Conservation (phyloP, 176 grass and related monocot species). For the Bonia amplexicaulis region DNA sequence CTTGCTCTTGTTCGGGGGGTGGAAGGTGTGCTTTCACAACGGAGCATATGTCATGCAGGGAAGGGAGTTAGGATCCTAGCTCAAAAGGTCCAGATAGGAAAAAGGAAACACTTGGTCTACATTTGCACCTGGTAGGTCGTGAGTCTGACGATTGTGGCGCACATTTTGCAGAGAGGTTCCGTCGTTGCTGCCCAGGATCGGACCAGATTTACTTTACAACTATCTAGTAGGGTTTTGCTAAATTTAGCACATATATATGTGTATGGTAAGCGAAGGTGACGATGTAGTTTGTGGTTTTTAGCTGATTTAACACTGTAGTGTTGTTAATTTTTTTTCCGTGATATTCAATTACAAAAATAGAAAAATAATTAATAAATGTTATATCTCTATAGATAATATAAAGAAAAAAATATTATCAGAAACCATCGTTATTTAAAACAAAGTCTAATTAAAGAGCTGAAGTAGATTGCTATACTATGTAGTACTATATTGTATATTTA, state of each 20-base stretch:
- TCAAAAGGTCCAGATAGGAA: not conserved
- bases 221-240: not conserved
- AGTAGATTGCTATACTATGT: not conserved
- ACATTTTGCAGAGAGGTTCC: not conserved
- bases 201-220: not conserved
- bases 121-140: not conserved
- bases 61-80: not conserved
- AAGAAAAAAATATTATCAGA: too few relatives aligned
- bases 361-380: too few relatives aligned
- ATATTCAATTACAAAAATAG: too few relatives aligned
- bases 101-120: slow-evolving; percentile 2
- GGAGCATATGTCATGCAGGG: not conserved
- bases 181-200: not conserved
- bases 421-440: too few relatives aligned
- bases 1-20: not conserved
- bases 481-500: not conserved
- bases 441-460: too few relatives aligned
- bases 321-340: too few relatives aligned
- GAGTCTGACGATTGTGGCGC: not conserved
- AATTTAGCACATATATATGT: not conserved
- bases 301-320: too few relatives aligned
- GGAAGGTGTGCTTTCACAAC: not conserved
- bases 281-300: too few relatives aligned
- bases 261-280: too few relatives aligned
- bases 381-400: too few relatives aligned